A percentile compares a stretch with the other conserved stretches of the same genome.
Conservation (phyloP, 345 rosid species). For the Odontarrhena argentea region DNA sequence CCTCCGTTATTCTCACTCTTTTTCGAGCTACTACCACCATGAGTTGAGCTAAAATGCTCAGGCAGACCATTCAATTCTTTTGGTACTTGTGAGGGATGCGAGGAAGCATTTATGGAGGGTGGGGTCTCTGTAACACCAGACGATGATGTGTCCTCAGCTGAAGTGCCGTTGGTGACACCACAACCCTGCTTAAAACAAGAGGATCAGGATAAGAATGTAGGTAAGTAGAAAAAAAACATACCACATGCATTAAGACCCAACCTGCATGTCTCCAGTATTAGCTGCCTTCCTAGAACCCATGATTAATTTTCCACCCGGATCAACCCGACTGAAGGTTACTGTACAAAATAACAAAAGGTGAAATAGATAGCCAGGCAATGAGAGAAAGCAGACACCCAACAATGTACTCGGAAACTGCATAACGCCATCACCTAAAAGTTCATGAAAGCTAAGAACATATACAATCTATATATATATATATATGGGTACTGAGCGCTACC, state of each 20-base stretch:
- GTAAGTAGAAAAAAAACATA: not conserved
- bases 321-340: constrained; percentile 86
- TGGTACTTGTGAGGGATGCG: constrained; percentile 44
- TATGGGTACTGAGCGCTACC: constrained; percentile 47
- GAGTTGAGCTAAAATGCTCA: constrained; percentile 48
- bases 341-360: constrained; percentile 22
- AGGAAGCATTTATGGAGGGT: constrained; percentile 46
- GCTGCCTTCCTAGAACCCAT: constrained; percentile 79
- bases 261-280: constrained; percentile 58
- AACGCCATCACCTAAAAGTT: not conserved
- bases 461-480: too few species aligned
- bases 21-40: constrained; percentile 50
- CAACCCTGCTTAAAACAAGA: constrained; percentile 49
- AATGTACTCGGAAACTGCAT: not conserved
- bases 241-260: constrained; percentile 34
- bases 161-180: constrained; percentile 45
- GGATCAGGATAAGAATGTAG: constrained; percentile 1
- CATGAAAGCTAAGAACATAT: constrained; percentile 14
- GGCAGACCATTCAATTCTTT: constrained; percentile 46
- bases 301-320: constrained; percentile 79
- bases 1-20: constrained; percentile 51
- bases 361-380: constrained; percentile 12
- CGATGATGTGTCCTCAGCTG: constrained; percentile 53
- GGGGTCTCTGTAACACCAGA: constrained; percentile 53
- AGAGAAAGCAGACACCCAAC: constrained; percentile 15